phyloP scores from a whole-genome alignment of 2,329 filamentous ascomycete genomes.

The Fusarium verrucosum region DNA sequence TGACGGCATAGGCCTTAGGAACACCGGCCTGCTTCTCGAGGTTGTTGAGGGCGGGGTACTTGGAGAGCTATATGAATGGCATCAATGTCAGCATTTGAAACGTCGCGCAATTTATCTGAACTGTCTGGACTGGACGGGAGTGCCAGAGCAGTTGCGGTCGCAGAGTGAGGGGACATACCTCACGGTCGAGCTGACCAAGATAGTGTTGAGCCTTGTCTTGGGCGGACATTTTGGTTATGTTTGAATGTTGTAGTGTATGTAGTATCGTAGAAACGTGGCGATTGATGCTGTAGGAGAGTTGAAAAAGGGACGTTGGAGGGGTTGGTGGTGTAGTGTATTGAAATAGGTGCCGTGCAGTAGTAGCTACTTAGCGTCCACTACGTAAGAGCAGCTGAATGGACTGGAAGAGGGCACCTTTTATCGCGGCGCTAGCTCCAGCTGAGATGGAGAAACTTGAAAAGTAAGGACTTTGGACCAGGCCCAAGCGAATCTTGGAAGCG shows the following conservation, averaged over 20 bases:
- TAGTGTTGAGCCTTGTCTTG: constrained; percentile 82
- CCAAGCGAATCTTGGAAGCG: constrained; percentile 39
- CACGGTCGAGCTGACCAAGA: constrained; percentile 81
- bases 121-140: neutral
- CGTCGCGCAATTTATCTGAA: constrained; percentile 32
- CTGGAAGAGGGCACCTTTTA: constrained; percentile 42
- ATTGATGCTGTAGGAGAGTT: constrained; percentile 29
- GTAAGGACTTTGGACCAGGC: neutral
- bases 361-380: constrained; percentile 33
- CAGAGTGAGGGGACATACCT: constrained; percentile 64
- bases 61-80: constrained; percentile 71
- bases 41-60: constrained; percentile 85
- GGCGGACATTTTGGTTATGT: constrained; percentile 64
- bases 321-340: constrained; percentile 34
- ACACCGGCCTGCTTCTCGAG: constrained; percentile 84
- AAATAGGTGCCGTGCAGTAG: too few relatives aligned
- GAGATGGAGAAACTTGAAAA: constrained; percentile 17
- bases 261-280: constrained; percentile 26
- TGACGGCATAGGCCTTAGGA: constrained; percentile 85
- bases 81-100: constrained; percentile 39
- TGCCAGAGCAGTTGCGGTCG: constrained; percentile 11
- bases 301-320: constrained; percentile 33
- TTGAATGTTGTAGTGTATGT: constrained; percentile 48
- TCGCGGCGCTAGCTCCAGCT: constrained; percentile 41
- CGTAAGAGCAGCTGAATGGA: constrained; percentile 32